Percentiles rank a stretch among this genome's conserved stretches.
Evolutionary conservation across 345 rosid genomes (phyloP).

Genomic region (Excoecaria agallocha): DNA sequence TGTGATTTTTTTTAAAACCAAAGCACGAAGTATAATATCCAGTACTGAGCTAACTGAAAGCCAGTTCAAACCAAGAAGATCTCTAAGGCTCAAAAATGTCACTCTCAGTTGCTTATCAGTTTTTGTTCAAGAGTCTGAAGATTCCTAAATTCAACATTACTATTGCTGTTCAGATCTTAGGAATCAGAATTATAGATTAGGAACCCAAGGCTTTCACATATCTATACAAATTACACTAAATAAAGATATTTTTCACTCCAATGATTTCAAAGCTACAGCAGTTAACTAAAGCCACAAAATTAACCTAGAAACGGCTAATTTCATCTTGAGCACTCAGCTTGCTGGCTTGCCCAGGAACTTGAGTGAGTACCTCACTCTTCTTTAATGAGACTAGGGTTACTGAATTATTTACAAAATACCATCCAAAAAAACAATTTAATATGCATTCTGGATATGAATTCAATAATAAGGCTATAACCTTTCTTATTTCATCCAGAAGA

Average conservation of each 20-base stretch:
- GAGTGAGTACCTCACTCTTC: too few relatives aligned
- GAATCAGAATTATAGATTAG: not conserved
- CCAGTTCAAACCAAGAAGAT: not conserved
- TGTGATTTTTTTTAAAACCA: not conserved
- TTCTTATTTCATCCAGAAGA: constrained; percentile 35
- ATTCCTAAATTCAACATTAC: not conserved
- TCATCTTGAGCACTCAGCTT: not conserved
- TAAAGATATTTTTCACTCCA: not conserved
- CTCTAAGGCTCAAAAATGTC: not conserved
- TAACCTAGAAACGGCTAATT: not conserved
- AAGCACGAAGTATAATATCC: not conserved
- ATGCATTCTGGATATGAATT: not conserved
- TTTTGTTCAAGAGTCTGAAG: not conserved
- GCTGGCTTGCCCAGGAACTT: too few relatives aligned
- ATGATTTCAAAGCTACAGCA: not conserved
- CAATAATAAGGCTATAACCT: constrained; percentile 16
- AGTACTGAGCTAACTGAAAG: not conserved
- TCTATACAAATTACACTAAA: not conserved
- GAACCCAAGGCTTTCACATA: not conserved
- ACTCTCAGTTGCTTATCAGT: too few relatives aligned
- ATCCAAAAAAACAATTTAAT: not conserved
- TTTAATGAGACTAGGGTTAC: too few relatives aligned
- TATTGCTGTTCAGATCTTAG: not conserved
- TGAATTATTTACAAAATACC: too few relatives aligned
- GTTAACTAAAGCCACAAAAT: not conserved